Percentiles rank a stretch among this genome's conserved stretches.
Conservation (phyloP, 345 rosid species). For the Acer saccharum region DNA sequence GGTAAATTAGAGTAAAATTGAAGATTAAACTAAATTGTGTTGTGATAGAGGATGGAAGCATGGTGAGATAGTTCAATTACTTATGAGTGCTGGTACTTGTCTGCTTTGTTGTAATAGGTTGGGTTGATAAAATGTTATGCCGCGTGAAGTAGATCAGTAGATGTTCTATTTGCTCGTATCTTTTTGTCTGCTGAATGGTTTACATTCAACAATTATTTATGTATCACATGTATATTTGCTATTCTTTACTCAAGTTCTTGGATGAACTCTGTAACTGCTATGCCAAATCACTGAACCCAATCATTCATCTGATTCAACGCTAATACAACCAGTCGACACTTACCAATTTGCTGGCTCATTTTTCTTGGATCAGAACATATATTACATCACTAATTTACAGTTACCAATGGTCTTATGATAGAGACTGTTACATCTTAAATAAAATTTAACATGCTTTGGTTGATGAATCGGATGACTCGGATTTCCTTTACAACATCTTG, state of each 20-base stretch:
- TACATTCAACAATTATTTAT: not conserved
- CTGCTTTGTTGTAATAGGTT: not conserved
- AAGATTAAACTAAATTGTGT: too few relatives aligned
- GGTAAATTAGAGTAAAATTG: not conserved
- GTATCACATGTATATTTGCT: not conserved
- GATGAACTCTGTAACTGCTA: not conserved
- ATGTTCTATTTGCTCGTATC: not conserved
- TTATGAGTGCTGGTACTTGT: not conserved
- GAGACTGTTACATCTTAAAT: not conserved
- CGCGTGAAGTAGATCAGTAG: not conserved
- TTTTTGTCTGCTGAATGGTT: not conserved
- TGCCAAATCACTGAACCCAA: not conserved
- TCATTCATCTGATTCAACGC: not conserved
- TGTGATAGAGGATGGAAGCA: not conserved
- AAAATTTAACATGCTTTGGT: not conserved
- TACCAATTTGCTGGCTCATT: not conserved
- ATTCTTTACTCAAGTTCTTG: not conserved
- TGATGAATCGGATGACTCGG: not conserved
- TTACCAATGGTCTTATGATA: not conserved
- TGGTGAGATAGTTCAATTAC: not conserved
- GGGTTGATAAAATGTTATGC: not conserved
- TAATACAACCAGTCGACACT: not conserved
- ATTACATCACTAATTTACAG: not conserved
- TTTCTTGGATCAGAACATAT: not conserved
- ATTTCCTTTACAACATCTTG: not conserved